Conservation (phyloP, 306 rosid species). For the Citrullus mucosospermus region DNA sequence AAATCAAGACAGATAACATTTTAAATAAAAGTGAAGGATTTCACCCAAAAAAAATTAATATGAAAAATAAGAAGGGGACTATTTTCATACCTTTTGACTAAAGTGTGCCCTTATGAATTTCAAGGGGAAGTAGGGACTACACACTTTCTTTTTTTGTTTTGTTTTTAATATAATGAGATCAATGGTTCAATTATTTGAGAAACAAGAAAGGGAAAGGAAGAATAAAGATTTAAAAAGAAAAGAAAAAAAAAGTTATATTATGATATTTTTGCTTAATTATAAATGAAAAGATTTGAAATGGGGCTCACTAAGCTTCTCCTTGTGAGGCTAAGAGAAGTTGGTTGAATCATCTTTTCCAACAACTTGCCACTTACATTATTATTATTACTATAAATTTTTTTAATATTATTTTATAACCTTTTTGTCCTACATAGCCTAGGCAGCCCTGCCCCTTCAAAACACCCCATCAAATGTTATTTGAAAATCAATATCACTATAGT, state of each 20-base stretch:
- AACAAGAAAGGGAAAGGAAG: background rate
- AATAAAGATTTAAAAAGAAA: background rate
- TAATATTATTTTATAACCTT: background rate
- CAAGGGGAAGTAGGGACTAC: background rate
- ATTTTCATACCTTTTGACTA: background rate
- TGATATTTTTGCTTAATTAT: background rate
- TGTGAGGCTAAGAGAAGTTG: slow-evolving; percentile 6
- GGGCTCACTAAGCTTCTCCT: background rate
- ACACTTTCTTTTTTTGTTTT: background rate
- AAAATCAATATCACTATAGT: background rate
- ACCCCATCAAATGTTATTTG: background rate
- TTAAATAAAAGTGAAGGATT: background rate
- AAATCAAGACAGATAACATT: background rate
- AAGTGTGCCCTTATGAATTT: background rate
- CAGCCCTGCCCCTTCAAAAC: background rate
- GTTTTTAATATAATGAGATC: no score
- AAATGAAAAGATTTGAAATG: slow-evolving; percentile 4
- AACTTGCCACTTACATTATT: background rate
- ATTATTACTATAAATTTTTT: background rate
- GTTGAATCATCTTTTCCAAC: slow-evolving; percentile 2
- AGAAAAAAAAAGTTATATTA: background rate
- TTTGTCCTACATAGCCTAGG: background rate
- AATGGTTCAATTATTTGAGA: background rate
- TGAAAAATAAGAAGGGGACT: background rate
- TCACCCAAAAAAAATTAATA: no score